Base-by-base conservation (phyloP, 805 yeast species). In the Pichia occidentalis region DNA sequence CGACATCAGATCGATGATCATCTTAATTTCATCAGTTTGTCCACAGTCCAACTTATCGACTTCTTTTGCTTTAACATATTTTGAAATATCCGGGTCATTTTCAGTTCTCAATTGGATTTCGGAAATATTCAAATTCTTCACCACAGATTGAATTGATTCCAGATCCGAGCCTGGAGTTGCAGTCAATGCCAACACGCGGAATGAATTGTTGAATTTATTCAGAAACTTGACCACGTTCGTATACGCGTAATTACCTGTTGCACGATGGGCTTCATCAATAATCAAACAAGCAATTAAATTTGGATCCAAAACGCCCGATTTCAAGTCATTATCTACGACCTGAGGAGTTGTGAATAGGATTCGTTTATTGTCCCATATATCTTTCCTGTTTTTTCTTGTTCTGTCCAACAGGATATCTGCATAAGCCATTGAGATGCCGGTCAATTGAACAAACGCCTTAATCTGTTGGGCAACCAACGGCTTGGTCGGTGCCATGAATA, bases 401-500 rank as follows among this genome's bases (percentile, higher is more conserved):
- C 63, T 80, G 54, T 48, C 68, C 29, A 88, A 60, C 40, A 88
- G 60, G 33, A 88, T 83, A 0, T 96, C 94, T 2, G 90, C 84
- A 32, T 80, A 80, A 17, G 71, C 64, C 34, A 78, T 64, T 1
- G 94, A 81, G 16, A 94, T 75, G 4, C 96, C 97, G 0, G 95
- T 80, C 12, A 85, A 77, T 7, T 85, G 81, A 39, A 86, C 70
- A 54, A 95, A 92, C 1, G 97, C 97, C 52, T 82, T 83, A 47
- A 90, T 83, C 60, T 92, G 98, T 61, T 92, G 99, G 1, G 95
- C 88, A 6, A 92, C 97, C 38, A 92, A 67, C 0, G 99, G 99
- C 47, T 88, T 69, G 2, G 99, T 92, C 0, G 99, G 99, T 0
- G 99, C 98, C 80, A 90, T 80, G 58, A 92, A 92, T 1, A 94